Evolutionary conservation across 495 filamentous ascomycete genomes (phyloP).

Genomic region (Penicillium robsamsonii): DNA sequence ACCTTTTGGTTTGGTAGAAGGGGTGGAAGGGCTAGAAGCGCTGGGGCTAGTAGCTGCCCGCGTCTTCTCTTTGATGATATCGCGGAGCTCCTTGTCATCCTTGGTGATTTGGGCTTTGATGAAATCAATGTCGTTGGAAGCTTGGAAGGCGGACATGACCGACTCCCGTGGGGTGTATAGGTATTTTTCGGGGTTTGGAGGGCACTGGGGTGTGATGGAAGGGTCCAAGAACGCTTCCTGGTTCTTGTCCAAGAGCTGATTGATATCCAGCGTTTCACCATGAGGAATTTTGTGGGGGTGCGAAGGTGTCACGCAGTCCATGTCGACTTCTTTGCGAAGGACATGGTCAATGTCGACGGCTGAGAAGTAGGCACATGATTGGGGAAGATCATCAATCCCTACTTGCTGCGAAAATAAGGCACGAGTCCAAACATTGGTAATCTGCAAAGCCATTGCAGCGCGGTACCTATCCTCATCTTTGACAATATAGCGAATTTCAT

Average conservation of each 20-base stretch:
- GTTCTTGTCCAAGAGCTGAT: conserved; percentile 67
- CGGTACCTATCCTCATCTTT: conserved; percentile 83
- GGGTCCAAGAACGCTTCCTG: conserved; percentile 62
- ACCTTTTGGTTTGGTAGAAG: conserved; percentile 19
- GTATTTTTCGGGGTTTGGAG: conserved; percentile 54
- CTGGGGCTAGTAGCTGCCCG: conserved; percentile 21
- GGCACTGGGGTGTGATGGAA: conserved; percentile 52
- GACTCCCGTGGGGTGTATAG: conserved; percentile 68
- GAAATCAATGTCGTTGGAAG: conserved; percentile 57
- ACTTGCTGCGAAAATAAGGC: conserved; percentile 97
- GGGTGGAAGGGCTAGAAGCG: conserved; percentile 16
- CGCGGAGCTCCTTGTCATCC: conserved; percentile 68
- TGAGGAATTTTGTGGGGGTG: conserved; percentile 75
- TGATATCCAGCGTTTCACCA: conserved; percentile 83
- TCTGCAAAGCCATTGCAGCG: conserved; percentile 84
- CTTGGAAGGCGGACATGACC: conserved; percentile 69
- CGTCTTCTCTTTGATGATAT: conserved; percentile 62
- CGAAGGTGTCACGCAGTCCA: conserved; percentile 93
- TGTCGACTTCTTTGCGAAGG: conserved; percentile 93
- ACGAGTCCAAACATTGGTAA: conserved; percentile 94
- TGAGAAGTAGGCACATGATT: conserved; percentile 91
- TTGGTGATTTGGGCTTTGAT: conserved; percentile 80
- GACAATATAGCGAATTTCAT: conserved; percentile 94
- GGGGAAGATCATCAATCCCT: conserved; percentile 91
- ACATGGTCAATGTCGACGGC: conserved; percentile 93